phyloP scores from a whole-genome alignment of 371 early-diverging fungal species.

The Apophysomyces sp. region DNA sequence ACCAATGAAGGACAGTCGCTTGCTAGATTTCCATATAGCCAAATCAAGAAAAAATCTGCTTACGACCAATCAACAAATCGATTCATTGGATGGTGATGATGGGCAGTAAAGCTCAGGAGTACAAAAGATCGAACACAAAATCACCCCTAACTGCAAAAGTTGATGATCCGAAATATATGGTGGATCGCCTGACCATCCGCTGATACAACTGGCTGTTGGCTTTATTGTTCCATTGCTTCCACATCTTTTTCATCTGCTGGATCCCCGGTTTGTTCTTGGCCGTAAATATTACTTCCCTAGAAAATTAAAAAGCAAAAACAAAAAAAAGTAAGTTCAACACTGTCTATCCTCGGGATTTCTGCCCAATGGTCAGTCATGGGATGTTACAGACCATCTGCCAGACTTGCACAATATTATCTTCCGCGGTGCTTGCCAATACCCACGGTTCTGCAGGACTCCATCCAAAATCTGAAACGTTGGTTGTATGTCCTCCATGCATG shows the following conservation, averaged over 20 bases:
- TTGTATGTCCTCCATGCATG: slow-evolving; percentile 98
- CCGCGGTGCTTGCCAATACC: slow-evolving; percentile 92
- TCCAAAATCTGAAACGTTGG: slow-evolving; percentile 91
- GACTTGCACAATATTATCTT: slow-evolving; percentile 96
- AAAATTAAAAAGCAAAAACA: not conserved
- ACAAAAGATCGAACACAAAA: not conserved
- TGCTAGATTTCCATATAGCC: not conserved
- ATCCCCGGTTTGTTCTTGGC: not conserved
- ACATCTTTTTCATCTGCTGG: not conserved
- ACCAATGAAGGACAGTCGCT: not conserved
- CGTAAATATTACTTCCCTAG: not conserved
- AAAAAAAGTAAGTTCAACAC: not conserved
- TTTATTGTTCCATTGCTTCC: not conserved
- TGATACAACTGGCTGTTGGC: not conserved
- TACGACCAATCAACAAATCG: not conserved
- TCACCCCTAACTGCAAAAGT: not conserved
- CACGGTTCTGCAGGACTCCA: slow-evolving; percentile 98
- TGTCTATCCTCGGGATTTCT: not conserved
- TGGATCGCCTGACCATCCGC: not conserved
- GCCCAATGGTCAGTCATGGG: not conserved
- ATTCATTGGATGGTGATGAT: not conserved
- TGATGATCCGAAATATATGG: slow-evolving; percentile 1
- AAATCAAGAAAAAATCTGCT: not conserved
- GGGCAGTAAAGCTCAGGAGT: not conserved
- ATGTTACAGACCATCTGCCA: slow-evolving; percentile 87